These are phyloP conservation scores for Populus nigra DNA, from an alignment of 345 rosid genomes.

Conservation along the genomic window DNA sequence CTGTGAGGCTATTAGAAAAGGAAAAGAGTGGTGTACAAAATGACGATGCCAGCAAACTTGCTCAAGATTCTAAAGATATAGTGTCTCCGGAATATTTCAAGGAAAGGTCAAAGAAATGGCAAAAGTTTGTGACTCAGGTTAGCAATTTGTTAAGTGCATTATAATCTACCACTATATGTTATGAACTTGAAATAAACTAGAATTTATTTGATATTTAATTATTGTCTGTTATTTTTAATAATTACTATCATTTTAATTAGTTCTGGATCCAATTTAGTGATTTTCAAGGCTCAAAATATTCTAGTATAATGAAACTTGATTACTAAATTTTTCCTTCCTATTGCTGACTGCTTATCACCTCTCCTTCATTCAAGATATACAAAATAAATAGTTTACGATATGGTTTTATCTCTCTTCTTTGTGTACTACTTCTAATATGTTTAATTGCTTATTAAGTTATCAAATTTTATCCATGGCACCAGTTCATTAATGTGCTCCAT, in stretches of 20 bases:
- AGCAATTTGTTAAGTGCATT: slow-evolving; percentile 11
- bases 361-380: not conserved
- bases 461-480: slow-evolving; percentile 7
- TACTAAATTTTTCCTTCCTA: not conserved
- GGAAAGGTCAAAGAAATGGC: slow-evolving; percentile 90
- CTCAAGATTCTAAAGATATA: slow-evolving; percentile 37
- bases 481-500: slow-evolving; percentile 6
- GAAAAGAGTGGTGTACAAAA: slow-evolving; percentile 42
- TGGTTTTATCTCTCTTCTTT: not conserved
- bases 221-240: not conserved
- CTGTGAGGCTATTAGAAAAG: slow-evolving; percentile 63
- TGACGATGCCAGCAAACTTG: slow-evolving; percentile 34
- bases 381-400: not conserved
- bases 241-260: too few species aligned
- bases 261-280: too few species aligned
- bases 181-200: not conserved
- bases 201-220: not conserved
- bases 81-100: slow-evolving; percentile 51
- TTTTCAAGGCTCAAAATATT: too few species aligned
- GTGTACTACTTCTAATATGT: not conserved
- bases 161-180: not conserved
- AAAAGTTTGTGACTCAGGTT: slow-evolving; percentile 84
- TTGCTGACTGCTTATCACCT: not conserved
- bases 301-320: too few species aligned
- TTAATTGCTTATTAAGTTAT: not conserved